A percentile compares a stretch with the other conserved stretches of the same genome.
Conservation (phyloP, 495 filamentous ascomycete species). For the Oidiodendron maius region DNA sequence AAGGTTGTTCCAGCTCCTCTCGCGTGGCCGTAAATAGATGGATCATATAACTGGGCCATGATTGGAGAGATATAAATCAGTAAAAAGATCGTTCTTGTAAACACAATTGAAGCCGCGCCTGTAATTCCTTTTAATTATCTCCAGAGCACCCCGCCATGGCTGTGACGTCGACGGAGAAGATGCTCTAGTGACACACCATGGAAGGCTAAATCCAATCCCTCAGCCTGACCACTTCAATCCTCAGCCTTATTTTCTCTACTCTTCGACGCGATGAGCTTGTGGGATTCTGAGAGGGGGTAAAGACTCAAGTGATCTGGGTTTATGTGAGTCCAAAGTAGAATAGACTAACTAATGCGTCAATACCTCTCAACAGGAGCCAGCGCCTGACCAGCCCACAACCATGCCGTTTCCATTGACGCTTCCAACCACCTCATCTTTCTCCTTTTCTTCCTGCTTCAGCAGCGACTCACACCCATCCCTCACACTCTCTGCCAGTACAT, state of each 20-base stretch:
- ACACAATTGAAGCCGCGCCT: too few species aligned
- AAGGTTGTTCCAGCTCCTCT: slow-evolving; percentile 13
- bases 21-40: slow-evolving; percentile 15
- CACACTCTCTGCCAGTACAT: slow-evolving; percentile 66
- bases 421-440: slow-evolving; percentile 77
- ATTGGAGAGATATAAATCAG: too few species aligned
- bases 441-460: slow-evolving; percentile 65
- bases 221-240: neutral
- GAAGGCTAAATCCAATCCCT: too few species aligned
- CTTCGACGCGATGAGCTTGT: too few species aligned
- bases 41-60: slow-evolving; percentile 20
- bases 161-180: neutral
- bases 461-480: slow-evolving; percentile 78
- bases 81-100: too few species aligned
- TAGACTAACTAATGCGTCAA: too few species aligned
- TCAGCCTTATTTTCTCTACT: too few species aligned
- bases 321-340: too few species aligned
- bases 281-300: too few species aligned
- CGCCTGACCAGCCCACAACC: slow-evolving; percentile 18
- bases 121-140: too few species aligned
- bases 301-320: too few species aligned
- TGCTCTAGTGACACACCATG: neutral
- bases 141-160: neutral
- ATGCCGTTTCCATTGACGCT: slow-evolving; percentile 86
- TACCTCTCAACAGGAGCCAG: too few species aligned